Conservation (phyloP, 1,139 yeast genomes). For the Yamadazyma pseudoaaseri region DNA sequence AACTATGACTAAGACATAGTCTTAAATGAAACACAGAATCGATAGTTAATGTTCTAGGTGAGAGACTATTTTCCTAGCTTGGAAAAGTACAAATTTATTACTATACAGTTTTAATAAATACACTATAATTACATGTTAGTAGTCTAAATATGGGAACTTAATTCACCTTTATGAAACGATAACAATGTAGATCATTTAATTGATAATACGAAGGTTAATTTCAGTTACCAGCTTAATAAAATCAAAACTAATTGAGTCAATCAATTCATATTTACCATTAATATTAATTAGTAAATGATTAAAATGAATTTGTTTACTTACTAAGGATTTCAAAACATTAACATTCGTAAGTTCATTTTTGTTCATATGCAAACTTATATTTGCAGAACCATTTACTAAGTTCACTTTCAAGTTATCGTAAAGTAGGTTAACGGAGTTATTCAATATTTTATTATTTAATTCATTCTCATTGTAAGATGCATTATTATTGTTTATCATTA, state of each 20-base stretch:
- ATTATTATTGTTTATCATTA: slow-evolving; percentile 5
- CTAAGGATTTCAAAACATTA: slow-evolving; percentile 26
- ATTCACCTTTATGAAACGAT: too few relatives aligned
- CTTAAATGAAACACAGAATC: too few relatives aligned
- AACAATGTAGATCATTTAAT: too few relatives aligned
- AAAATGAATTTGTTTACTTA: slow-evolving; percentile 27
- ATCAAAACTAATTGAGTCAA: slow-evolving; percentile 26
- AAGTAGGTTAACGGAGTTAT: slow-evolving; percentile 25
- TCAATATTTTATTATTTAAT: slow-evolving; percentile 23
- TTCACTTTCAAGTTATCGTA: slow-evolving; percentile 23
- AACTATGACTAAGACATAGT: too few relatives aligned
- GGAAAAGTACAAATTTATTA: too few relatives aligned
- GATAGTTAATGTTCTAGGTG: too few relatives aligned
- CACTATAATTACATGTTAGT: too few relatives aligned
- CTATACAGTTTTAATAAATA: too few relatives aligned
- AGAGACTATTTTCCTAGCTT: too few relatives aligned
- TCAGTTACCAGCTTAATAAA: slow-evolving; percentile 16
- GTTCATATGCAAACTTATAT: slow-evolving; percentile 24
- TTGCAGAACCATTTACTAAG: slow-evolving; percentile 27
- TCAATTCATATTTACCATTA: slow-evolving; percentile 22
- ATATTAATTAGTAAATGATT: slow-evolving; percentile 28
- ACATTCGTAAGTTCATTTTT: slow-evolving; percentile 24
- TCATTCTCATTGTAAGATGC: slow-evolving; percentile 15
- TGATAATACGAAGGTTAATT: slow-evolving; percentile 4
- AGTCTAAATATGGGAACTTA: too few relatives aligned